Conservation (phyloP, 75 land plant genomes). For the Cryptomeria japonica region DNA sequence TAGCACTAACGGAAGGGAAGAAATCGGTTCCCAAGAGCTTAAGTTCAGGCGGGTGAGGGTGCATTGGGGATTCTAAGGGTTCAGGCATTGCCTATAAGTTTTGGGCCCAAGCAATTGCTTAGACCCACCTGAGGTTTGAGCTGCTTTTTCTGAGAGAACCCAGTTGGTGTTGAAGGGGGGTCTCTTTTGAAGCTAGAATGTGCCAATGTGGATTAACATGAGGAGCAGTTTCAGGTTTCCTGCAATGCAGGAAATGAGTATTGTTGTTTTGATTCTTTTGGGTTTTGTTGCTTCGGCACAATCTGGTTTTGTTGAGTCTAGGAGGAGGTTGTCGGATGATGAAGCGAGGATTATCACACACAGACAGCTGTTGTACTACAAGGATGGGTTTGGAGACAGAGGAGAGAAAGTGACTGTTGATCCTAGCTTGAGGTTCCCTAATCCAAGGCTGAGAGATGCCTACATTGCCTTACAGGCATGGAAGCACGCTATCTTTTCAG, state of each 20-base stretch:
- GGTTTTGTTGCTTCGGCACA: not conserved
- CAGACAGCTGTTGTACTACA: constrained; percentile 41
- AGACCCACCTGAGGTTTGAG: not conserved
- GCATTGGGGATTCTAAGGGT: not conserved
- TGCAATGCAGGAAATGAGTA: constrained; percentile 12
- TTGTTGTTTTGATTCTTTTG: constrained; percentile 10
- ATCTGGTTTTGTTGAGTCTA: not conserved
- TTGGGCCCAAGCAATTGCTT: not conserved
- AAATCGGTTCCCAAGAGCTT: not conserved
- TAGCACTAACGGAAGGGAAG: not conserved
- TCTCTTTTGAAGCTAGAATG: not conserved
- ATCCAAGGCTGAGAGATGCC: constrained; percentile 19
- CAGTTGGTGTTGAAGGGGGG: not conserved
- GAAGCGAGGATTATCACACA: constrained; percentile 27
- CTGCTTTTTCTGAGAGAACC: not conserved
- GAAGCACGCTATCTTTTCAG: constrained; percentile 52
- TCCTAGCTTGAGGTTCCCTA: constrained; percentile 19
- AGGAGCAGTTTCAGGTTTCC: not conserved
- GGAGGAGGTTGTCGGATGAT: constrained; percentile 21
- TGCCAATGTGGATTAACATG: constrained; percentile 12
- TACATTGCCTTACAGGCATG: constrained; percentile 63
- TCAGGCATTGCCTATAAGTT: not conserved
- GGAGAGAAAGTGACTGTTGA: constrained; percentile 23
- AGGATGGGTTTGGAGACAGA: constrained; percentile 30
- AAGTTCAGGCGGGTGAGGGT: not conserved